A percentile compares a stretch with the other conserved stretches of the same genome.
Conservation (phyloP, 2,329 filamentous ascomycete genomes). For the Rhinocladiella mackenziei region DNA sequence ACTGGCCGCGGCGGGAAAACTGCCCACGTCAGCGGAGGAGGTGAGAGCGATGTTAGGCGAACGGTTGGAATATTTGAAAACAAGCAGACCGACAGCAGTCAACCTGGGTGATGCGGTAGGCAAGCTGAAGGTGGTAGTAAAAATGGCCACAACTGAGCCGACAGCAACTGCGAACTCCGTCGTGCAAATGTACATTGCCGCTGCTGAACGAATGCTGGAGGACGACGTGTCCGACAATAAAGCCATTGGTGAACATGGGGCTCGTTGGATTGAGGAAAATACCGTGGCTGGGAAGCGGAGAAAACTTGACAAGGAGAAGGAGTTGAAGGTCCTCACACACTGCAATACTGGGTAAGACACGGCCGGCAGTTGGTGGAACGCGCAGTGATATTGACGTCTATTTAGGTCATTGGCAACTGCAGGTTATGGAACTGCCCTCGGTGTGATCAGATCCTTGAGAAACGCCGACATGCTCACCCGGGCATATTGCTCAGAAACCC, state of each 20-base stretch:
- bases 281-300: conserved; percentile 46
- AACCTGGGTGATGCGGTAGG: conserved; percentile 86
- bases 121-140: conserved; percentile 67
- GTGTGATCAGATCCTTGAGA: conserved; percentile 83
- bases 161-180: conserved; percentile 48
- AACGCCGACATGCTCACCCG: conserved; percentile 64
- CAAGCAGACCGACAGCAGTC: conserved; percentile 87
- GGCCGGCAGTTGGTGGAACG: background rate
- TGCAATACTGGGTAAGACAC: conserved; percentile 81
- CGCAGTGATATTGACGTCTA: conserved; percentile 14
- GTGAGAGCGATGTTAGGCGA: conserved; percentile 61
- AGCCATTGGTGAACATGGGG: conserved; percentile 76
- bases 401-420: conserved; percentile 82
- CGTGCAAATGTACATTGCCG: conserved; percentile 66
- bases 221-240: conserved; percentile 86
- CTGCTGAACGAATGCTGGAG: conserved; percentile 79
- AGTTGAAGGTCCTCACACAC: conserved; percentile 85
- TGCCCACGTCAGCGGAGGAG: conserved; percentile 55
- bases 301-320: conserved; percentile 33
- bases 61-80: conserved; percentile 80
- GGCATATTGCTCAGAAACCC: conserved; percentile 93
- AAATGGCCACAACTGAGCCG: conserved; percentile 37
- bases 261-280: conserved; percentile 72
- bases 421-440: conserved; percentile 93
- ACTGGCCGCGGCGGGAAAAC: conserved; percentile 34